Evolutionary conservation across 495 filamentous ascomycete species (phyloP).

Genomic region (Penicillium cosmopolitanum): DNA sequence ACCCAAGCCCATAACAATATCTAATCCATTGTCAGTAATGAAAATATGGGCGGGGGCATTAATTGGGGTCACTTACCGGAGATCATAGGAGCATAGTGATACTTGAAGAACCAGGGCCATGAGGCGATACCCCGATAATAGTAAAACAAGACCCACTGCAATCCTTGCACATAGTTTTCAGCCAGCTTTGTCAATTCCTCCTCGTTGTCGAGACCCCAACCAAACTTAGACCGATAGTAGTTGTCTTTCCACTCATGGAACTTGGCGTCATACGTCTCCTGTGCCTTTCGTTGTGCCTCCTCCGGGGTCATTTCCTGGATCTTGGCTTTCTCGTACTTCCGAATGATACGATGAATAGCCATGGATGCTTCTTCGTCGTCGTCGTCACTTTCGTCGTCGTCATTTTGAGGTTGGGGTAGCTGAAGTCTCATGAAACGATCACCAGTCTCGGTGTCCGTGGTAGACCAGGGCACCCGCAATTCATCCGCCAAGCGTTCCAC

Average conservation of each 20-base stretch:
- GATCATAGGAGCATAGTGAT: conserved; percentile 98
- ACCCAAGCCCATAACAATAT: conserved; percentile 82
- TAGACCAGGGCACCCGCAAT: conserved; percentile 81
- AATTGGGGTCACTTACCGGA: conserved; percentile 58
- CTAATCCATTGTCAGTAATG: conserved; percentile 41
- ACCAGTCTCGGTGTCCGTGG: conserved; percentile 75
- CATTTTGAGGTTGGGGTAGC: conserved; percentile 53
- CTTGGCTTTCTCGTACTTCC: conserved; percentile 86
- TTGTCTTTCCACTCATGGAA: conserved; percentile 91
- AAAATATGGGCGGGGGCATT: background rate
- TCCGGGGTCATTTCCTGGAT: conserved; percentile 78
- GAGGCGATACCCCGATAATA: conserved; percentile 97
- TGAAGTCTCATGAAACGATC: conserved; percentile 78
- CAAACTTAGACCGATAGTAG: conserved; percentile 89
- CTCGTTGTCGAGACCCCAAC: conserved; percentile 83
- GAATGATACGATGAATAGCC: conserved; percentile 81
- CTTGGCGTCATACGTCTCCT: conserved; percentile 82
- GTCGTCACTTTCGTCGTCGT: conserved; percentile 60
- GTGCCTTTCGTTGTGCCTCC: conserved; percentile 74
- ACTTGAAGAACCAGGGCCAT: conserved; percentile 98
- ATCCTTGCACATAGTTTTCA: conserved; percentile 95
- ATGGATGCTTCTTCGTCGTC: conserved; percentile 87
- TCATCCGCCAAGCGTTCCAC: conserved; percentile 84
- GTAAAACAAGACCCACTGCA: conserved; percentile 98
- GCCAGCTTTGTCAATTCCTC: conserved; percentile 79